Evolutionary conservation across 2,329 filamentous ascomycete species (phyloP), one percentile per base, ranked within the genome.

Genomic region (Microsporum canis): DNA sequence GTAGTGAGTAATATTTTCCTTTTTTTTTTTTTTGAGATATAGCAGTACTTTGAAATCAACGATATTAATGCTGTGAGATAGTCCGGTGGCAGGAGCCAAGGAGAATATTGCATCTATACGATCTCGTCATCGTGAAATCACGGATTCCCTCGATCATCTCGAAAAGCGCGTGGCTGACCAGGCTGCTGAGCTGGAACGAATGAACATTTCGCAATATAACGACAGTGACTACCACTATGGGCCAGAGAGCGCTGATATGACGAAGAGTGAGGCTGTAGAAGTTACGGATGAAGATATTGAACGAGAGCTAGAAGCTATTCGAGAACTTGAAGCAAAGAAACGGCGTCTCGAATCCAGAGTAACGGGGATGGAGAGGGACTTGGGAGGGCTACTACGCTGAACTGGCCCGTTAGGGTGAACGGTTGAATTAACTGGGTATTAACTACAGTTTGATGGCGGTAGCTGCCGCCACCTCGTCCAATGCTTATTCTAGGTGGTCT

Each of bases 131-230:
- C 80, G 83, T 43, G 81, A 89, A 68, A 82, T 94, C 62, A 80
- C 80, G 36, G 84, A 84, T 56, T 96, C 91, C 27, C 79, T 94
- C 68, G 83, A 82, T 8, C 88, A 89, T 67, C 91, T 96, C 68
- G 91, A 97, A 75, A 80, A 81, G 10, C 85, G 86, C 60, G 89
- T 97, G 1, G 82, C 84, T 5, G 85, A 88, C 69, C 92, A 96
- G 75, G 80, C 84, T 8, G 82, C 84, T 62, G 84, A 90, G 68
- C 72, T 97, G 64, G 85, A 87, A 62, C 81, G 80, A 61, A 85
- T 92, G 80, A 91, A 91, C 66, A 72, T 76, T 23, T 76, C 77
- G 2, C 80, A 78, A 51, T 79, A 79, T 14, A 79, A 84, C 43
- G 80, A 81, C 1, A 80, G 81, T 1, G 80, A 85, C 10, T 75